A percentile compares a stretch with the other conserved stretches of the same genome.
phyloP scores from a whole-genome alignment of 139 green algal species.

The Coelastrella sp. region DNA sequence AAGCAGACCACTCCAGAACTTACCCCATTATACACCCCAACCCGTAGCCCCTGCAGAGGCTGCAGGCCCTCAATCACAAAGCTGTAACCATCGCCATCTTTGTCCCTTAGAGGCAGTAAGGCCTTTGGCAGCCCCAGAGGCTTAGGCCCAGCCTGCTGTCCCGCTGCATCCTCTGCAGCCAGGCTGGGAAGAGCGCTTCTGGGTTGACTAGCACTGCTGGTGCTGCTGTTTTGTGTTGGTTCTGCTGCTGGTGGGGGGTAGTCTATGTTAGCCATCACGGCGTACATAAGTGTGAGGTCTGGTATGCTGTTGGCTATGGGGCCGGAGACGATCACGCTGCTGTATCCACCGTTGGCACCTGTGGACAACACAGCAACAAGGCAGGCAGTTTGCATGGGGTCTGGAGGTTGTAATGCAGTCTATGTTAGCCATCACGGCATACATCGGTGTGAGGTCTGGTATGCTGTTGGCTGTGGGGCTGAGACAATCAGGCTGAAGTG shows the following conservation, averaged over 20 bases:
- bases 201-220: not conserved
- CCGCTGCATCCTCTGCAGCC: not conserved
- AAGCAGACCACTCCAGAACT: no score
- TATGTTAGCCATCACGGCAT: conserved; percentile 67
- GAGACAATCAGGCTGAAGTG: not conserved
- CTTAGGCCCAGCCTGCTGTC: not conserved
- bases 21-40: conserved; percentile 68
- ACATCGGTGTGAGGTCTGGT: conserved; percentile 54
- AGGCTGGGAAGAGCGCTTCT: no score
- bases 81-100: not conserved
- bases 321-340: not conserved
- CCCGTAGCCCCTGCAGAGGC: conserved; percentile 59
- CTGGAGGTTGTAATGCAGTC: no score
- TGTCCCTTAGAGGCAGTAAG: conserved; percentile 14
- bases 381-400: no score
- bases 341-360: conserved; percentile 15
- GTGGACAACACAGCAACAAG: not conserved
- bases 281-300: conserved; percentile 62
- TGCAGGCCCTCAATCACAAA: not conserved
- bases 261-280: conserved; percentile 62
- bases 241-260: not conserved
- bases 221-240: not conserved
- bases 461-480: conserved; percentile 48
- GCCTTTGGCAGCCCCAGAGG: conserved; percentile 19
- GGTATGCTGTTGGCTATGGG: conserved; percentile 49